Evolutionary conservation across 1,284 basidiomycete species (phyloP).

Genomic region (Cutaneotrichosporon sp.): DNA sequence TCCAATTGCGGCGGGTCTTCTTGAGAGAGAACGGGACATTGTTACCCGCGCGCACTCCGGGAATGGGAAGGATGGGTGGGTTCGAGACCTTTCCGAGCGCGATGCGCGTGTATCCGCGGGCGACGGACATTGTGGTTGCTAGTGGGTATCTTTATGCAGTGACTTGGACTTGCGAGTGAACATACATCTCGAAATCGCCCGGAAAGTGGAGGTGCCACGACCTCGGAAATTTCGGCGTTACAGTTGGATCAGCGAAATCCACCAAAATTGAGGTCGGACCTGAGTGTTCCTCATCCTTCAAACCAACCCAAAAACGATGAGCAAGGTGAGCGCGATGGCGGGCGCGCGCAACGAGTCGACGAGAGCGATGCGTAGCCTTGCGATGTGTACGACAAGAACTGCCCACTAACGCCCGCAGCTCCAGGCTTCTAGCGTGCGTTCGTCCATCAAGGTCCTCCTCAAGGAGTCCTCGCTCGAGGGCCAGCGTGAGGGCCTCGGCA

Average conservation of each 20-base stretch:
- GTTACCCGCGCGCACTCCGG: slow-evolving; percentile 61
- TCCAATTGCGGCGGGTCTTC: slow-evolving; percentile 87
- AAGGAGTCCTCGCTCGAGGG: slow-evolving; percentile 59
- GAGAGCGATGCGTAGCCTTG: not conserved
- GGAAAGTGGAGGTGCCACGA: slow-evolving; percentile 13
- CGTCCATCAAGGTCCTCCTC: slow-evolving; percentile 83
- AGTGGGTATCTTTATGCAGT: not conserved
- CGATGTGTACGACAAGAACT: not conserved
- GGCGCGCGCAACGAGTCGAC: not conserved
- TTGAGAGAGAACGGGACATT: slow-evolving; percentile 86
- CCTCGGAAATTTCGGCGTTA: slow-evolving; percentile 1
- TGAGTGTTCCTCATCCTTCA: slow-evolving; percentile 8
- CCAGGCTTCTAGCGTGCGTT: slow-evolving; percentile 98
- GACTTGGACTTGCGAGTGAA: not conserved
- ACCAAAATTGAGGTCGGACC: slow-evolving; percentile 7
- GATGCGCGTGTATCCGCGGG: slow-evolving; percentile 10
- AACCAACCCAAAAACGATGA: slow-evolving; percentile 15
- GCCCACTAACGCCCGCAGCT: slow-evolving; percentile 57
- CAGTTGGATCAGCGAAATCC: not conserved
- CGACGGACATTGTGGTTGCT: slow-evolving; percentile 19
- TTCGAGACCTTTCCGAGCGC: slow-evolving; percentile 32
- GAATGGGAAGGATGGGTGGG: slow-evolving; percentile 47
- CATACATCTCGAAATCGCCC: slow-evolving; percentile 1
- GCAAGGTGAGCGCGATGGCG: slow-evolving; percentile 14
- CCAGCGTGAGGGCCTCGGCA: slow-evolving; percentile 52